A percentile compares a stretch with the other conserved stretches of the same genome.
Conservation (phyloP, 1,139 yeast species). For the Zygoascus sp. region DNA sequence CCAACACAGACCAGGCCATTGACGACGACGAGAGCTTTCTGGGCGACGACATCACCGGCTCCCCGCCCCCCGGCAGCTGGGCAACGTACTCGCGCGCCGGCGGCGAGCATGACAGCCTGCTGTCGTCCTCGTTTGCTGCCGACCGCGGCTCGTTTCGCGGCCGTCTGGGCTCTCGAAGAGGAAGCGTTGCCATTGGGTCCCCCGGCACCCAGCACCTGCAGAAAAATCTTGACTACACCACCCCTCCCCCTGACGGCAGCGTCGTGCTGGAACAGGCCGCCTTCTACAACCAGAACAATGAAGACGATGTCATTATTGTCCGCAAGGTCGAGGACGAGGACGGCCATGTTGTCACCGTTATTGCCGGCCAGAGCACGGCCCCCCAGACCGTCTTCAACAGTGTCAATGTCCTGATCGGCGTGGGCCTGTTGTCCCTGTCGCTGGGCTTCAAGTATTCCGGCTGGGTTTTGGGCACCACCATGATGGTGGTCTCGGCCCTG, state of each 20-base stretch:
- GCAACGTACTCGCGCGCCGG: background rate
- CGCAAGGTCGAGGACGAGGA: conserved; percentile 66
- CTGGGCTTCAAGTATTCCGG: conserved; percentile 77
- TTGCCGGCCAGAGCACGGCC: conserved; percentile 80
- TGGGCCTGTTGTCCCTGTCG: conserved; percentile 81
- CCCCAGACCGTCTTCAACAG: conserved; percentile 88
- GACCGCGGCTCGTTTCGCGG: conserved; percentile 1
- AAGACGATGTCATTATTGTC: conserved; percentile 49
- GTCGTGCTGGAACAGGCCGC: conserved; percentile 27
- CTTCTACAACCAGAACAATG: conserved; percentile 40
- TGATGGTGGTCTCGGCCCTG: conserved; percentile 54
- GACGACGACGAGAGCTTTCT: conserved; percentile 16
- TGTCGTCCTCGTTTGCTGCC: background rate
- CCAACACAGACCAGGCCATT: conserved; percentile 22
- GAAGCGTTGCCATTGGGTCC: conserved; percentile 1
- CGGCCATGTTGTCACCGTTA: conserved; percentile 68
- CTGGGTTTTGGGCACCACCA: conserved; percentile 60
- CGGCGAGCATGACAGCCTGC: conserved; percentile 5
- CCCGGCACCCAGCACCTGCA: conserved; percentile 5
- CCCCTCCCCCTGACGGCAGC: conserved; percentile 19
- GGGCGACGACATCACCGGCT: background rate
- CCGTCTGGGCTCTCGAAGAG: background rate
- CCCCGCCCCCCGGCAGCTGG: background rate
- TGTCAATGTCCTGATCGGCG: conserved; percentile 78
- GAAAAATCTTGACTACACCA: conserved; percentile 9